phyloP scores from a whole-genome alignment of 345 rosid genomes.

The Eucalyptus dawsonii region DNA sequence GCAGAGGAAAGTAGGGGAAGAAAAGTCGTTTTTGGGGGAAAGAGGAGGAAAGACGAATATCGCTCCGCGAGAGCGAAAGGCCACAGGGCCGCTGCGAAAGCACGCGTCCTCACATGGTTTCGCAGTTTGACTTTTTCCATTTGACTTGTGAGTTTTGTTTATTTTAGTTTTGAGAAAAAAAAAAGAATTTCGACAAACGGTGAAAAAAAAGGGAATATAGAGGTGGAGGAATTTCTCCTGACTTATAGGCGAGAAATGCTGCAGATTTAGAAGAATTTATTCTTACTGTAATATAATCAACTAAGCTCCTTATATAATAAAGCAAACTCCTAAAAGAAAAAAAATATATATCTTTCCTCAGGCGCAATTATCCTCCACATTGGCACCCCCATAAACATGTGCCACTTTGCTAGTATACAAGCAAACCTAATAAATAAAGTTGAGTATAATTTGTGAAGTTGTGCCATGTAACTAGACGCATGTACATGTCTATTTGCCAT shows the following conservation, averaged over 20 bases:
- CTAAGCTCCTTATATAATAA: not conserved
- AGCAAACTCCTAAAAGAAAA: not conserved
- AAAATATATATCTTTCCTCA: not conserved
- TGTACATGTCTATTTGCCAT: not conserved
- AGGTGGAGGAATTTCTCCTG: not conserved
- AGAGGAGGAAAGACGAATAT: no score
- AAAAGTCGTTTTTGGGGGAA: not conserved
- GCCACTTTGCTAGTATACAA: not conserved
- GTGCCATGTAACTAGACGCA: not conserved
- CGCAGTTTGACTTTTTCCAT: not conserved
- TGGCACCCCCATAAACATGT: not conserved
- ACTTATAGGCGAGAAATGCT: not conserved
- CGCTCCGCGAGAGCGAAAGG: not conserved
- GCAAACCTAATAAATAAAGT: not conserved
- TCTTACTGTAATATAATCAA: not conserved
- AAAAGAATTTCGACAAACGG: not conserved
- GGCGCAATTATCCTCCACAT: not conserved
- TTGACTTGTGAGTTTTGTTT: not conserved
- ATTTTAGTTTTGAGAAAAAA: not conserved
- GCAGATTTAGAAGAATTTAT: not conserved
- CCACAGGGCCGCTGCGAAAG: not conserved
- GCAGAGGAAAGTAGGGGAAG: not conserved
- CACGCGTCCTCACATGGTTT: not conserved
- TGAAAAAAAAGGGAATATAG: not conserved
- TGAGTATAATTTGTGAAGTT: not conserved